Evolutionary conservation across 2,329 filamentous ascomycete species (phyloP).

Genomic region (Elsinoe ampelina): DNA sequence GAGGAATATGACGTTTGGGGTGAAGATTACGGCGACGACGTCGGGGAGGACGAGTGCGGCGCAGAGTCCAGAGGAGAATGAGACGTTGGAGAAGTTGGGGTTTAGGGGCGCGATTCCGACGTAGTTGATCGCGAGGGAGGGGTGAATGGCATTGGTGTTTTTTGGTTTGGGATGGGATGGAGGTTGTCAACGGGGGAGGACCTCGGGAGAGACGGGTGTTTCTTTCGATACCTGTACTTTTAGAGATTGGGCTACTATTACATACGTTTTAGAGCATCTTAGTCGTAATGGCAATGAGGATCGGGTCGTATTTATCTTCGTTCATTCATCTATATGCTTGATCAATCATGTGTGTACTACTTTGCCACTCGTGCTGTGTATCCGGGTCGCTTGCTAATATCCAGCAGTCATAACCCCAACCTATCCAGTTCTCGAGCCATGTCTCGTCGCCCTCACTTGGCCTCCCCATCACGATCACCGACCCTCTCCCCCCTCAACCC

Average conservation of each 20-base stretch:
- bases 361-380: too few relatives aligned
- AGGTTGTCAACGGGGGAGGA: too few relatives aligned
- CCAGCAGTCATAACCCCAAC: too few relatives aligned
- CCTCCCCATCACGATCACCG: background rate
- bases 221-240: background rate
- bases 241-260: background rate
- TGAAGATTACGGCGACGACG: background rate
- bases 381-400: too few relatives aligned
- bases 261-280: background rate
- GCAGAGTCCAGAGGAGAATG: slow-evolving; percentile 4
- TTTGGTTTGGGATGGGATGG: background rate
- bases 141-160: background rate
- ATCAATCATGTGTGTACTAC: background rate
- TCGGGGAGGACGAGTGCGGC: background rate
- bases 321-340: background rate
- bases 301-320: background rate
- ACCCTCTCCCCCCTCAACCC: slow-evolving; percentile 4
- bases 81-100: slow-evolving; percentile 5
- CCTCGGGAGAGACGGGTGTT: background rate
- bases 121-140: background rate
- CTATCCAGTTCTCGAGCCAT: too few relatives aligned
- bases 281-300: slow-evolving; percentile 8
- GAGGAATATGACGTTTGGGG: background rate
- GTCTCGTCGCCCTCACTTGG: background rate
- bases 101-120: slow-evolving; percentile 9